Evolutionary conservation across 2,329 filamentous ascomycete genomes (phyloP), one percentile per base, ranked within the genome.

Genomic region (Sphaerulina populicola): DNA sequence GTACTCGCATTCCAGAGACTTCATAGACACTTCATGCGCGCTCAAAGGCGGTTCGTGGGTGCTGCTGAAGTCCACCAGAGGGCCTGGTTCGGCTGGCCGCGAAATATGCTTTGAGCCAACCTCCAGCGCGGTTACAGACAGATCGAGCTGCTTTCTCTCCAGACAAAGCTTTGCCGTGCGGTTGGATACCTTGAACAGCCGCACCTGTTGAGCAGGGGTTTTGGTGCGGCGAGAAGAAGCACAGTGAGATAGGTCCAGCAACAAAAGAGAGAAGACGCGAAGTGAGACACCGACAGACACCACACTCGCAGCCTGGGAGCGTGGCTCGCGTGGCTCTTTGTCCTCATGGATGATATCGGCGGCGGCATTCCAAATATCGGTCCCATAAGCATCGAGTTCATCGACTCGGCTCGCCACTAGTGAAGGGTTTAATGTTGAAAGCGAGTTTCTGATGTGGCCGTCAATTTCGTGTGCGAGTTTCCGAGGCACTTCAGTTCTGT

Each of bases 171-270:
- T 79, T 15, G 77, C 77, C 4, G 82, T 75, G 64, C 83, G 86
- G 51, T 94, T 70, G 9, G 82, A 82, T 58, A 87, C 69, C 61
- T 78, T 82, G 63, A 88, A 72, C 15, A 88, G 66, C 49, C 85
- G 78, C 29, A 80, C 64, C 12, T 59, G 63, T 52, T 68, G 62
- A 60, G 41, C 60, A 60, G 39, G 63, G 53, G 54, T 56, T 53
- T 51, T 53, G 12, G 54, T 44, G n/a, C 58, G 61, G 18, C 56
- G 56, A 14, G 53, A 37, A 7, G 59, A 57, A n/a, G 50, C 45
- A 51, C 68, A 62, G 59, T 77, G 71, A 51, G 77, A 78, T 39
- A 78, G 71, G 39, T 84, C 80, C 11, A 94, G 71, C 50, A 91
- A 67, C 11, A 83, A 69, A 61, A 87, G 88, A 0, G 86, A 78